Conservation (phyloP, 2,329 filamentous ascomycete species). For the Fusarium albosuccineum region DNA sequence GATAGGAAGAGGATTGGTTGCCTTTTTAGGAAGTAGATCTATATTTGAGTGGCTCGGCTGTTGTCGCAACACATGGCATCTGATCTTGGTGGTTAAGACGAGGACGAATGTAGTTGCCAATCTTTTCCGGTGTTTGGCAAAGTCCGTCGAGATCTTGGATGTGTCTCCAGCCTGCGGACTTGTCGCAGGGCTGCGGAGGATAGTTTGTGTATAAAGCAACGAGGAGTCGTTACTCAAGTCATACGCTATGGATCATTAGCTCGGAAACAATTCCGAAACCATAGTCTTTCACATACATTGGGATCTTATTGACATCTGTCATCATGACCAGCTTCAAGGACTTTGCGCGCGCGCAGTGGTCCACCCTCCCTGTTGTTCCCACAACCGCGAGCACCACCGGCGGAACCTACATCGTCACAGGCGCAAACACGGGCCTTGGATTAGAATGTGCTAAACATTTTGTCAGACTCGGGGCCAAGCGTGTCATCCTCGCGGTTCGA, state of each 20-base stretch:
- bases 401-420: slow-evolving; percentile 2
- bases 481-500: neutral
- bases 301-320: neutral
- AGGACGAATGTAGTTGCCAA: neutral
- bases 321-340: neutral
- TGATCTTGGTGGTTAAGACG: neutral
- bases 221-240: neutral
- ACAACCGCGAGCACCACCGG: neutral
- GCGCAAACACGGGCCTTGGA: slow-evolving; percentile 1
- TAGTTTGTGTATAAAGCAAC: neutral
- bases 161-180: neutral
- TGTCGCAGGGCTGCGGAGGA: neutral
- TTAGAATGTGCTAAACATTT: neutral
- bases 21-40: slow-evolving; percentile 3
- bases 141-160: neutral
- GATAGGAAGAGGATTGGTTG: neutral
- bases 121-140: slow-evolving; percentile 2
- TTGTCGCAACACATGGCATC: neutral
- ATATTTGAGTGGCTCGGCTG: neutral
- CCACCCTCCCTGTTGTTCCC: neutral
- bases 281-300: neutral
- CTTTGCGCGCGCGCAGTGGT: slow-evolving; percentile 2
- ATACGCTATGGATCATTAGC: neutral
- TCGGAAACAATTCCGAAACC: too few relatives aligned
- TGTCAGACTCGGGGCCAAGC: neutral